Percentiles rank a stretch among this genome's conserved stretches.
Evolutionary conservation across 2,329 filamentous ascomycete species (phyloP).

Genomic region (Acrocalymma vagum): DNA sequence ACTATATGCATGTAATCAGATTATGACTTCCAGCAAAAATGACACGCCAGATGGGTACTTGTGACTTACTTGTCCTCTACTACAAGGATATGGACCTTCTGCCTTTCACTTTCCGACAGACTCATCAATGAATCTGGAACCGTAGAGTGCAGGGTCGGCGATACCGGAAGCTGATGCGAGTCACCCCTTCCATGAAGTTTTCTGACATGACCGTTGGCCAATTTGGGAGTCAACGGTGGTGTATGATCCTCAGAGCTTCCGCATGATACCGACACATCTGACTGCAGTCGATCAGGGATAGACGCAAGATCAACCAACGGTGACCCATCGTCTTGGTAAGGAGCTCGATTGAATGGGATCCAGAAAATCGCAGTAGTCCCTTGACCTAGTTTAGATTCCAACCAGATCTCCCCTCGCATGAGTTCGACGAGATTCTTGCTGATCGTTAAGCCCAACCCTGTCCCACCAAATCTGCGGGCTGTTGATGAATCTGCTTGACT

Average conservation of each 20-base stretch:
- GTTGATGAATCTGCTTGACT: slow-evolving; percentile 84
- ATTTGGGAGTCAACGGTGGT: slow-evolving; percentile 48
- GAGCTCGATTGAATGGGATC: slow-evolving; percentile 79
- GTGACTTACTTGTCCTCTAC: slow-evolving; percentile 79
- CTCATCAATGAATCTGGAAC: slow-evolving; percentile 50
- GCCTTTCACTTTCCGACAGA: slow-evolving; percentile 65
- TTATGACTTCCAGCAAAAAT: background rate
- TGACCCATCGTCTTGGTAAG: slow-evolving; percentile 58
- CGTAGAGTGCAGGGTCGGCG: slow-evolving; percentile 31
- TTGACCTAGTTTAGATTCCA: slow-evolving; percentile 71
- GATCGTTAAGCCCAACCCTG: slow-evolving; percentile 80
- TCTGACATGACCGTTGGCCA: slow-evolving; percentile 26
- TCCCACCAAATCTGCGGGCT: slow-evolving; percentile 79
- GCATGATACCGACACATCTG: slow-evolving; percentile 66
- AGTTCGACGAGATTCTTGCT: slow-evolving; percentile 79
- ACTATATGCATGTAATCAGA: slow-evolving; percentile 26
- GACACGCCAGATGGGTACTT: background rate
- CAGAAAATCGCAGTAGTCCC: slow-evolving; percentile 80
- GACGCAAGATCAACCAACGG: slow-evolving; percentile 69
- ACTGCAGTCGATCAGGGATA: slow-evolving; percentile 72
- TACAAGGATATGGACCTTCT: slow-evolving; percentile 74
- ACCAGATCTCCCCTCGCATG: slow-evolving; percentile 78
- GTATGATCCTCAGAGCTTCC: slow-evolving; percentile 70
- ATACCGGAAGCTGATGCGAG: slow-evolving; percentile 19
- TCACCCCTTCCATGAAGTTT: slow-evolving; percentile 8